These are phyloP conservation scores for Pseudonitzschia multiseries DNA, from an alignment of 108 stramenopile species.

Conservation along the genomic window DNA sequence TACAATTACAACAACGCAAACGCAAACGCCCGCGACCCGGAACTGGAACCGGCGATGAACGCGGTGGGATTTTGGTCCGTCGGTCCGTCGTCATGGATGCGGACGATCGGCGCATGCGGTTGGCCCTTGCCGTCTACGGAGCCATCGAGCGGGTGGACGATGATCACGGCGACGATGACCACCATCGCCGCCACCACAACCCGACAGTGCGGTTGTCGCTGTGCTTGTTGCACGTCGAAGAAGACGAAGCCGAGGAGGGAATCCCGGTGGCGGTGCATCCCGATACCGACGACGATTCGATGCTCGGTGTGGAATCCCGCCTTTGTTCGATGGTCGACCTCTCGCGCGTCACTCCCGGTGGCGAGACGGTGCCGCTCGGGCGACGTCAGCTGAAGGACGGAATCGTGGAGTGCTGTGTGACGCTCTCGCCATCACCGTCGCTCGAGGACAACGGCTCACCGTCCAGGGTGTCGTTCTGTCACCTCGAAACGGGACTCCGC, in stretches of 20 bases:
- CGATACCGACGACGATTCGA: constrained; percentile 34
- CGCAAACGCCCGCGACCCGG: too few species aligned
- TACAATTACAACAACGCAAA: too few species aligned
- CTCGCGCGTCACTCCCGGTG: not conserved
- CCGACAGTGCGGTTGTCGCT: constrained; percentile 10
- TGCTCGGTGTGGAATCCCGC: not conserved
- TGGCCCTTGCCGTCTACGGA: constrained; percentile 41
- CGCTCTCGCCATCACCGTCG: not conserved
- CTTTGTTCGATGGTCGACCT: not conserved
- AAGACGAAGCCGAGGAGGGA: constrained; percentile 64
- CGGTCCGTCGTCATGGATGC: constrained; percentile 56
- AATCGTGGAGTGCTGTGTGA: not conserved
- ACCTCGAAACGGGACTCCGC: constrained; percentile 6
- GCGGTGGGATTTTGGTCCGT: constrained; percentile 22
- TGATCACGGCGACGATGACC: constrained; percentile 3
- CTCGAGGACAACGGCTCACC: not conserved
- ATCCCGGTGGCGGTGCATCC: constrained; percentile 50
- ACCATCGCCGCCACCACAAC: not conserved
- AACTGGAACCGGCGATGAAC: too few species aligned
- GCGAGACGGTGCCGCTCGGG: not conserved
- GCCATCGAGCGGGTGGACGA: constrained; percentile 7
- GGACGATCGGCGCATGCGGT: constrained; percentile 51
- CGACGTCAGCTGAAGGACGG: not conserved
- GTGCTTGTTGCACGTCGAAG: constrained; percentile 61
- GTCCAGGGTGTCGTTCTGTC: not conserved